phyloP scores from a whole-genome alignment of 352 stramenopile genomes.

The Phytophthora sp. region DNA sequence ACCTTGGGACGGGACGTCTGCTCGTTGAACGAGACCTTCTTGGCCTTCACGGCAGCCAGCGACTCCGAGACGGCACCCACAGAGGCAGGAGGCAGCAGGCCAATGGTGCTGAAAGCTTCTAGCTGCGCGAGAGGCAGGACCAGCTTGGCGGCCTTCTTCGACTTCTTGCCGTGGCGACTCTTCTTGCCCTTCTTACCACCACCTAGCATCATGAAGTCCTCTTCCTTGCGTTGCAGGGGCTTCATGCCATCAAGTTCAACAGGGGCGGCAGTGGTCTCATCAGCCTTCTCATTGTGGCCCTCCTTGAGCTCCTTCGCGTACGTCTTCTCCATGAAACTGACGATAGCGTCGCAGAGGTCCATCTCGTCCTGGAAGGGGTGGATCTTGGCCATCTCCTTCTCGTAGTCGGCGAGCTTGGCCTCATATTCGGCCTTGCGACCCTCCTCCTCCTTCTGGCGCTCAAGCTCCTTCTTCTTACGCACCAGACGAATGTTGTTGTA shows the following conservation, averaged over 20 bases:
- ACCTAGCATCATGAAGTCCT: constrained; percentile 84
- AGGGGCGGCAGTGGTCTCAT: constrained; percentile 42
- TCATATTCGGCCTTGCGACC: constrained; percentile 88
- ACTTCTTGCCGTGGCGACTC: constrained; percentile 70
- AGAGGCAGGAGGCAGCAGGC: constrained; percentile 89
- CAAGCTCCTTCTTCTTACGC: constrained; percentile 86
- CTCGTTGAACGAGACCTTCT: constrained; percentile 91
- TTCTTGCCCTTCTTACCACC: constrained; percentile 74
- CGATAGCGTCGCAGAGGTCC: constrained; percentile 94
- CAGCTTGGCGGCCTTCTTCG: constrained; percentile 83
- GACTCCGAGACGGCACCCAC: constrained; percentile 84
- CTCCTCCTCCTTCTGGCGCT: constrained; percentile 85
- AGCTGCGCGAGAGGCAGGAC: constrained; percentile 78
- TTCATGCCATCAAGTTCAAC: constrained; percentile 94
- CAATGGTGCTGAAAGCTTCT: constrained; percentile 93
- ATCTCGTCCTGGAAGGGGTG: constrained; percentile 97
- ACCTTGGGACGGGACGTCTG: constrained; percentile 62
- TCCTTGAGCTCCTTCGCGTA: constrained; percentile 90
- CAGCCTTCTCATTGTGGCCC: constrained; percentile 41
- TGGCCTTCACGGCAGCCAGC: constrained; percentile 94
- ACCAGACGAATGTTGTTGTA: constrained; percentile 91
- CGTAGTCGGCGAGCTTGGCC: constrained; percentile 96
- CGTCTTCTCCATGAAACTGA: constrained; percentile 92
- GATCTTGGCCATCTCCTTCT: constrained; percentile 96
- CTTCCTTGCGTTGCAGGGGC: constrained; percentile 83